phyloP scores from a whole-genome alignment of 176 grass and related monocot genomes.

The Oryza meridionalis region DNA sequence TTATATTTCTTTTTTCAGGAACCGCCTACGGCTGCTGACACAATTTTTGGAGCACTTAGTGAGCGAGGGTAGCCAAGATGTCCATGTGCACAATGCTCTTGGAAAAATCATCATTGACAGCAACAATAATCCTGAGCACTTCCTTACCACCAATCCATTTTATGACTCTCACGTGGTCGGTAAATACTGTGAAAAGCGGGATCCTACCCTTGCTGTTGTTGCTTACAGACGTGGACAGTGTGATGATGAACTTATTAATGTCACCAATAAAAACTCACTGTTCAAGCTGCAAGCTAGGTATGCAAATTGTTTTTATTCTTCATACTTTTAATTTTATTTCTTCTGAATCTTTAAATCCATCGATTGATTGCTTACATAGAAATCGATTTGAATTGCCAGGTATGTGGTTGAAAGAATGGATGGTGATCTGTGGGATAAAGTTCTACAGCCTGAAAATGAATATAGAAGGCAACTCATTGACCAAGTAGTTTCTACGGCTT shows the following conservation, averaged over 20 bases:
- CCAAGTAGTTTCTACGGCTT: constrained; percentile 94
- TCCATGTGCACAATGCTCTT: constrained; percentile 96
- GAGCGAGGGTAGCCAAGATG: constrained; percentile 95
- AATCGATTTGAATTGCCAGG: constrained; percentile 51
- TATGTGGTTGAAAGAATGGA: constrained; percentile 99
- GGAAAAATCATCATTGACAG: constrained; percentile 98
- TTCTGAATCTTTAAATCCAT: not conserved
- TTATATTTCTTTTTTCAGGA: constrained; percentile 59
- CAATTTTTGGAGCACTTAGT: constrained; percentile 95
- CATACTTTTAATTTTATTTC: not conserved
- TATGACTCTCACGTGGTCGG: constrained; percentile 95
- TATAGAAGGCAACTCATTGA: constrained; percentile 97
- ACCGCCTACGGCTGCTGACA: constrained; percentile 73
- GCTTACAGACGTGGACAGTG: constrained; percentile 92
- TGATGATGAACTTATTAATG: constrained; percentile 88
- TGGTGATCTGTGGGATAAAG: constrained; percentile 92
- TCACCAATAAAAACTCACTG: constrained; percentile 92
- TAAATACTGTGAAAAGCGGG: constrained; percentile 96
- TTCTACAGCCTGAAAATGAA: constrained; percentile 95
- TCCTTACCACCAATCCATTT: constrained; percentile 96
- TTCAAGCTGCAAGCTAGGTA: constrained; percentile 97
- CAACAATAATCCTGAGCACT: constrained; percentile 97
- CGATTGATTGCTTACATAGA: not conserved
- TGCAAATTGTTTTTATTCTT: constrained; percentile 34
- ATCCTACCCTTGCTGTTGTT: constrained; percentile 96